Percentiles rank a stretch among this genome's conserved stretches.
Conservation (phyloP, 2,329 filamentous ascomycete species). For the Exophiala alcalophila region DNA sequence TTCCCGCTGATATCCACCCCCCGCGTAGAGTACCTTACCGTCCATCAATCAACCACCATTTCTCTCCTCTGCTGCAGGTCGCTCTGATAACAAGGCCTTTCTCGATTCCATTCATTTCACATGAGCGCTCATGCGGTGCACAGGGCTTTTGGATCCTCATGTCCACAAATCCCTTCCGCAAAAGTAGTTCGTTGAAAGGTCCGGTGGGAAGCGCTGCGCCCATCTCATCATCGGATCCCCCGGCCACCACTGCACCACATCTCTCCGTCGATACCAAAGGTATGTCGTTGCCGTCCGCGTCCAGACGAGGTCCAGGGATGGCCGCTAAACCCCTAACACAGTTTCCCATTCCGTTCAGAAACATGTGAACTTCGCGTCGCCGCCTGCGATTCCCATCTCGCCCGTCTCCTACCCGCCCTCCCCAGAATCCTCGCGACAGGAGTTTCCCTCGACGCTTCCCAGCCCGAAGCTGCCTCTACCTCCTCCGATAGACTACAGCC, state of each 20-base stretch:
- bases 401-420: slow-evolving; percentile 29
- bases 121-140: slow-evolving; percentile 32
- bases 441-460: slow-evolving; percentile 16
- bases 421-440: slow-evolving; percentile 29
- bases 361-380: slow-evolving; percentile 30
- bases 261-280: slow-evolving; percentile 29
- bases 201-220: slow-evolving; percentile 33
- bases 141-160: slow-evolving; percentile 41
- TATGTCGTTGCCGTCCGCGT: slow-evolving; percentile 6
- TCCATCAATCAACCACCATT: no score
- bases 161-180: slow-evolving; percentile 49
- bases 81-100: background rate
- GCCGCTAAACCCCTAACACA: slow-evolving; percentile 7
- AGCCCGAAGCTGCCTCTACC: slow-evolving; percentile 15
- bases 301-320: background rate
- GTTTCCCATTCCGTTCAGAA: slow-evolving; percentile 21
- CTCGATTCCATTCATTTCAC: slow-evolving; percentile 6
- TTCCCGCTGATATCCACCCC: background rate
- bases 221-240: slow-evolving; percentile 22
- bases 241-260: slow-evolving; percentile 21
- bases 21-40: background rate
- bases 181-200: slow-evolving; percentile 38
- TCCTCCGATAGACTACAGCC: slow-evolving; percentile 22
- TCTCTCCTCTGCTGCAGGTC: background rate
- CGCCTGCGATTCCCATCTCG: slow-evolving; percentile 28